A percentile compares a stretch with the other conserved stretches of the same genome.
phyloP scores from a whole-genome alignment of 148 eudicot genomes.

The Rhododendron williamsianum region DNA sequence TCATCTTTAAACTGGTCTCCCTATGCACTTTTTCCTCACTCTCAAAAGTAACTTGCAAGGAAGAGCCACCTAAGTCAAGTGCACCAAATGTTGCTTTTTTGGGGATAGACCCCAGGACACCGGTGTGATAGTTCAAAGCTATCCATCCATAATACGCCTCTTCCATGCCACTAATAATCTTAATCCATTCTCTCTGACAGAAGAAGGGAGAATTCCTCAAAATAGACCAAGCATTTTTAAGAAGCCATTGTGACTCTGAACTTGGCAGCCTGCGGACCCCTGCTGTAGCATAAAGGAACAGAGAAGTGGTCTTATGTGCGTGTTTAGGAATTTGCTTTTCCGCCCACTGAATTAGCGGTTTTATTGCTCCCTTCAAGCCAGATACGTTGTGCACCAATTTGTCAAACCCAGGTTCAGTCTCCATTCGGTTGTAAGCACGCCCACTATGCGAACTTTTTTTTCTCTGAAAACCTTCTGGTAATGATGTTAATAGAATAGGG shows the following conservation, averaged over 20 bases:
- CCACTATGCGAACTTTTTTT: conserved; percentile 63
- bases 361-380: conserved; percentile 69
- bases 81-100: conserved; percentile 83
- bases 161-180: conserved; percentile 82
- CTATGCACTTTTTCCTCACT: conserved; percentile 43
- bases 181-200: conserved; percentile 82
- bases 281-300: conserved; percentile 92
- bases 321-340: conserved; percentile 75
- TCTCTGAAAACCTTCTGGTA: conserved; percentile 47
- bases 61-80: conserved; percentile 97
- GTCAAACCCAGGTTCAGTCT: conserved; percentile 98
- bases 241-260: conserved; percentile 89
- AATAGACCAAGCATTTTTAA: conserved; percentile 69
- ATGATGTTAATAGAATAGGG: conserved; percentile 67
- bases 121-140: conserved; percentile 80
- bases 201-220: conserved; percentile 62
- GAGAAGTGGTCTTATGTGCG: conserved; percentile 72
- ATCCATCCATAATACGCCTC: conserved; percentile 99
- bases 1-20: conserved; percentile 73
- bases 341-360: conserved; percentile 89
- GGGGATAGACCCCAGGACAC: conserved; percentile 61
- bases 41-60: conserved; percentile 97
- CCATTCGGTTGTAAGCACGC: conserved; percentile 94
- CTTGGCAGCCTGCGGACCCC: conserved; percentile 91
- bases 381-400: conserved; percentile 77